Conservation (phyloP, 768 basidiomycete genomes). For the Lactarius deliciosus region DNA sequence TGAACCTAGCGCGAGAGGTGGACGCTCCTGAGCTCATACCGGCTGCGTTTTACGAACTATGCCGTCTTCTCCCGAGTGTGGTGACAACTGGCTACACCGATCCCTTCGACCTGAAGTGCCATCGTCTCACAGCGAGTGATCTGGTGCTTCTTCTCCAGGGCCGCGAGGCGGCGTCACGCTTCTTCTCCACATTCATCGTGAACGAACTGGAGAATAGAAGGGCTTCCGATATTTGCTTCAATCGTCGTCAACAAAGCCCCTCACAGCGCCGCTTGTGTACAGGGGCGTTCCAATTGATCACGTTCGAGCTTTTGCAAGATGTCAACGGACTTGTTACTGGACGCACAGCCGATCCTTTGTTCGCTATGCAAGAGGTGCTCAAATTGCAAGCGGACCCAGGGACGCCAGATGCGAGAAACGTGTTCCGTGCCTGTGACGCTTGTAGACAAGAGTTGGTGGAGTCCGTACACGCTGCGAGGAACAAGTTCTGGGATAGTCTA, state of each 20-base stretch:
- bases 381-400: slow-evolving; percentile 21
- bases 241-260: slow-evolving; percentile 18
- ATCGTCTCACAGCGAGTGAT: slow-evolving; percentile 52
- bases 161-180: slow-evolving; percentile 70
- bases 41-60: slow-evolving; percentile 79
- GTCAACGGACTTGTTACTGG: slow-evolving; percentile 28
- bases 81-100: slow-evolving; percentile 53
- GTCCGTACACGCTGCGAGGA: slow-evolving; percentile 26
- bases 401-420: slow-evolving; percentile 16
- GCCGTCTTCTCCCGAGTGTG: slow-evolving; percentile 62
- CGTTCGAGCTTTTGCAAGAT: slow-evolving; percentile 28
- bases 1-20: slow-evolving; percentile 62
- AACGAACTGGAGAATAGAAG: slow-evolving; percentile 68
- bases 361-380: slow-evolving; percentile 29
- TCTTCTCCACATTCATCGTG: slow-evolving; percentile 74
- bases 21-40: slow-evolving; percentile 60
- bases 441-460: slow-evolving; percentile 24
- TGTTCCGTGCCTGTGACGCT: slow-evolving; percentile 26
- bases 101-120: slow-evolving; percentile 36
- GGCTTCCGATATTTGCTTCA: slow-evolving; percentile 39
- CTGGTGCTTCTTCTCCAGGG: slow-evolving; percentile 62
- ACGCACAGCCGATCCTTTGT: slow-evolving; percentile 28
- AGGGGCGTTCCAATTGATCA: slow-evolving; percentile 27
- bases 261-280: slow-evolving; percentile 22
- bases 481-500: slow-evolving; percentile 27